phyloP scores from a whole-genome alignment of 139 green algal species.

The Chlorella sp. region DNA sequence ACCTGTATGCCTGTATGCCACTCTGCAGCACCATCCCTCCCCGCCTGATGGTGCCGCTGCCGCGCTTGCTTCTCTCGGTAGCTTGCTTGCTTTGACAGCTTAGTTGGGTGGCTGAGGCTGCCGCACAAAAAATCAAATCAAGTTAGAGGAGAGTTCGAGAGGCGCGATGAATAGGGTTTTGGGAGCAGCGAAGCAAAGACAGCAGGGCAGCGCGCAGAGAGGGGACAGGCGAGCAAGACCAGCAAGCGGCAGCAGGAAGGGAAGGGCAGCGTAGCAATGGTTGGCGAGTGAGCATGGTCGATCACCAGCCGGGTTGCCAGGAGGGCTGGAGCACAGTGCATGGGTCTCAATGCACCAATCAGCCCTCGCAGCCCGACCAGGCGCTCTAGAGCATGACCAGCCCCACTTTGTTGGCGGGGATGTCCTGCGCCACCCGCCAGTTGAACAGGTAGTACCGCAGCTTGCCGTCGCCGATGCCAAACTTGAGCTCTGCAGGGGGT shows the following conservation, averaged over 20 bases:
- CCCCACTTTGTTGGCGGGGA: slow-evolving; percentile 84
- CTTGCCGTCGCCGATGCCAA: slow-evolving; percentile 96
- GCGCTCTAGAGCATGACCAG: slow-evolving; percentile 90
- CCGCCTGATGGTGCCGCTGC: too few relatives aligned
- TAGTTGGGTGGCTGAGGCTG: too few relatives aligned
- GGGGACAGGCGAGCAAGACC: background rate
- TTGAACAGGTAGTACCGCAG: slow-evolving; percentile 99
- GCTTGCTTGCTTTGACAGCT: too few relatives aligned
- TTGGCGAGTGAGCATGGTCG: background rate
- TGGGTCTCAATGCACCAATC: too few relatives aligned
- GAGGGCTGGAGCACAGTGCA: background rate
- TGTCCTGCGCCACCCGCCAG: slow-evolving; percentile 73
- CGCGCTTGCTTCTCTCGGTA: too few relatives aligned
- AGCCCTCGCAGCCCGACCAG: background rate
- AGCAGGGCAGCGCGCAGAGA: background rate
- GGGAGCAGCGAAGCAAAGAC: background rate
- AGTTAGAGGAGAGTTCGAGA: too few relatives aligned
- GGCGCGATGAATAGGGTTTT: too few relatives aligned
- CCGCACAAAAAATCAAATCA: too few relatives aligned
- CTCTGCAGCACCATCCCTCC: too few relatives aligned
- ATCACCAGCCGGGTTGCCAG: background rate
- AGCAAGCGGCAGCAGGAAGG: background rate
- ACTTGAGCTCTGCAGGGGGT: slow-evolving; percentile 92
- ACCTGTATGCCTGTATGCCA: too few relatives aligned
- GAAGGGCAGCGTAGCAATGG: background rate